Conservation (phyloP, 371 early-diverging fungal genomes). For the Smittium mucronatum region DNA sequence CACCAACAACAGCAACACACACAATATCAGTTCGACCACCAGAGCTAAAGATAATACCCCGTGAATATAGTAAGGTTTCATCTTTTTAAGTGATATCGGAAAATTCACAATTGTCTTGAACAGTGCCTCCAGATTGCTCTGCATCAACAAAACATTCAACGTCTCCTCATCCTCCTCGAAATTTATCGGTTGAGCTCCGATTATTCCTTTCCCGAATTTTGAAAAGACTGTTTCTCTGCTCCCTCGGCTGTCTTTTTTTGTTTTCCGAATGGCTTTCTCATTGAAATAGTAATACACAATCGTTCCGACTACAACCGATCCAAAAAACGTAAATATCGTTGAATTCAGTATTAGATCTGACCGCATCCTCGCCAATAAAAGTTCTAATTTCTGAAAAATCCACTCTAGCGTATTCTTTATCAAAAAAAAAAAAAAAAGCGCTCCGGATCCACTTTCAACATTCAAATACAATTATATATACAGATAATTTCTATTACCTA, state of each 20-base stretch:
- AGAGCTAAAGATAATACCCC: background rate
- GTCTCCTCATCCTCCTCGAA: background rate
- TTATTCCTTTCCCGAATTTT: too few species aligned
- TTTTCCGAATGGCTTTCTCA: background rate
- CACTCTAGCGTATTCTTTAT: too few species aligned
- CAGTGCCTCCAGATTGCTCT: background rate
- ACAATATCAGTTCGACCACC: background rate
- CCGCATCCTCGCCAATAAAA: too few species aligned
- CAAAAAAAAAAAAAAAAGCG: too few species aligned
- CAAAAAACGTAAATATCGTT: too few species aligned
- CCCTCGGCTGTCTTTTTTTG: background rate
- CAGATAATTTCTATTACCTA: too few species aligned
- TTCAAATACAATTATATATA: too few species aligned
- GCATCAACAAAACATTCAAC: background rate
- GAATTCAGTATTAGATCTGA: too few species aligned
- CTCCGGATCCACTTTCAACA: too few species aligned
- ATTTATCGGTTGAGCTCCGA: too few species aligned
- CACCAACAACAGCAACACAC: background rate
- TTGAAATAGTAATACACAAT: background rate
- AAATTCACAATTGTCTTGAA: background rate
- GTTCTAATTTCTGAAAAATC: too few species aligned
- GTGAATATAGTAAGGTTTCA: background rate
- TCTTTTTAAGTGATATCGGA: background rate
- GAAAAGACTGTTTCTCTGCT: background rate
- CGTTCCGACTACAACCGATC: too few species aligned